A percentile compares a stretch with the other conserved stretches of the same genome.
Conservation (phyloP, 164 flowering plant genomes). For the Magnolia officinalis region DNA sequence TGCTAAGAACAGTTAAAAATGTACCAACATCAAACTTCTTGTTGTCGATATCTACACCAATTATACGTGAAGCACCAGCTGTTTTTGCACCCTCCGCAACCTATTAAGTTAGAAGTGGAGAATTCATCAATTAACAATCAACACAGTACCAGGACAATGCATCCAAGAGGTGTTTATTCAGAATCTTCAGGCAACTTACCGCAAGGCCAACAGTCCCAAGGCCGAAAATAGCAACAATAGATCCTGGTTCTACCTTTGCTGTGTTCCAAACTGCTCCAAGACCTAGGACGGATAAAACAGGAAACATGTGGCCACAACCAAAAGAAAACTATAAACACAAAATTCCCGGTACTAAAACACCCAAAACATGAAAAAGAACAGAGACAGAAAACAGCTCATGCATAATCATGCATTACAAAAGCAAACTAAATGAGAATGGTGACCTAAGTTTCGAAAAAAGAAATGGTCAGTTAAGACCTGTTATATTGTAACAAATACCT, state of each 20-base stretch:
- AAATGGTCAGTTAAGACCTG: neutral
- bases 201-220: constrained; percentile 99
- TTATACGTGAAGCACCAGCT: constrained; percentile 94
- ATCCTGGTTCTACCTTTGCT: constrained; percentile 96
- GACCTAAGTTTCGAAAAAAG: neutral
- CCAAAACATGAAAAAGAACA: neutral
- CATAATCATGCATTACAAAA: too few relatives aligned
- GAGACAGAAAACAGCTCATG: neutral
- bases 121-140: constrained; percentile 5
- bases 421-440: neutral
- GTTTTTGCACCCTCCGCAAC: constrained; percentile 98
- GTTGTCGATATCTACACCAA: constrained; percentile 92
- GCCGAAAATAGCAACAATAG: constrained; percentile 94
- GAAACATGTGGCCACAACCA: neutral
- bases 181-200: constrained; percentile 41
- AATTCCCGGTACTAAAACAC: neutral
- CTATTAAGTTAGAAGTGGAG: constrained; percentile 27
- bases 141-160: constrained; percentile 5
- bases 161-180: neutral
- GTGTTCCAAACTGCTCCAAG: constrained; percentile 99
- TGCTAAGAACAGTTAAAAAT: neutral
- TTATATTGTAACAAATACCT: too few relatives aligned
- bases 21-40: constrained; percentile 78
- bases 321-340: neutral
- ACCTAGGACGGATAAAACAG: constrained; percentile 36